Percentiles rank a stretch among this genome's conserved stretches.
Evolutionary conservation across 169 alveolate genomes (phyloP).

Genomic region (Plasmodium yoelii): DNA sequence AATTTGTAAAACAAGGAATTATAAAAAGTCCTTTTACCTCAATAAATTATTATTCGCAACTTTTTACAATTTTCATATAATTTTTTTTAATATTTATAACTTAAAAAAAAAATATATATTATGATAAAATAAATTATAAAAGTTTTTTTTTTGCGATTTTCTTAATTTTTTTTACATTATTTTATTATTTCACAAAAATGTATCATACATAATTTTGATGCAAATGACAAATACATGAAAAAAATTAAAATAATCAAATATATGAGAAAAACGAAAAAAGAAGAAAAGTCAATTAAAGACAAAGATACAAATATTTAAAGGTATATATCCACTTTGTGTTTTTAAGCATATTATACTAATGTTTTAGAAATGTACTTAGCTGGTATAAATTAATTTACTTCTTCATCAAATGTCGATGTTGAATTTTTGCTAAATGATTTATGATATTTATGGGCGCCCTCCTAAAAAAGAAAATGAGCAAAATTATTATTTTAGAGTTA

Average conservation of each 20-base stretch:
- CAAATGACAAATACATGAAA: conserved; percentile 8
- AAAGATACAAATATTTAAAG: conserved; percentile 5
- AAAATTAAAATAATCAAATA: conserved; percentile 11
- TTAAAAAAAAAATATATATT: conserved; percentile 6
- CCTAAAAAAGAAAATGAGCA: conserved; percentile 32
- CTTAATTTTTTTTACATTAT: neutral
- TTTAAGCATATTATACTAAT: too few species aligned
- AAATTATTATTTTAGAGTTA: neutral
- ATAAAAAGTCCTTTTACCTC: too few species aligned
- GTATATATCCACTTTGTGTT: too few species aligned
- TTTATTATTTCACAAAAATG: conserved; percentile 3
- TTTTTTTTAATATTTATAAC: neutral
- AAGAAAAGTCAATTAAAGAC: conserved; percentile 26
- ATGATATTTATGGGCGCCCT: conserved; percentile 71
- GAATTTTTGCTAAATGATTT: conserved; percentile 72
- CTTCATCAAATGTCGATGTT: conserved; percentile 54
- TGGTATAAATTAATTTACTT: conserved; percentile 13
- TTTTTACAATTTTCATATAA: too few species aligned
- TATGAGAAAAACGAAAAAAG: conserved; percentile 20
- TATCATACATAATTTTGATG: neutral
- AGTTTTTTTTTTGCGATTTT: neutral
- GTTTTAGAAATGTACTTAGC: too few species aligned
- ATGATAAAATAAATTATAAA: neutral
- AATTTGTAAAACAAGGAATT: neutral
- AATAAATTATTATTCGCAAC: too few species aligned